phyloP scores from a whole-genome alignment of 2,329 filamentous ascomycete genomes.

The Alternaria sp. region DNA sequence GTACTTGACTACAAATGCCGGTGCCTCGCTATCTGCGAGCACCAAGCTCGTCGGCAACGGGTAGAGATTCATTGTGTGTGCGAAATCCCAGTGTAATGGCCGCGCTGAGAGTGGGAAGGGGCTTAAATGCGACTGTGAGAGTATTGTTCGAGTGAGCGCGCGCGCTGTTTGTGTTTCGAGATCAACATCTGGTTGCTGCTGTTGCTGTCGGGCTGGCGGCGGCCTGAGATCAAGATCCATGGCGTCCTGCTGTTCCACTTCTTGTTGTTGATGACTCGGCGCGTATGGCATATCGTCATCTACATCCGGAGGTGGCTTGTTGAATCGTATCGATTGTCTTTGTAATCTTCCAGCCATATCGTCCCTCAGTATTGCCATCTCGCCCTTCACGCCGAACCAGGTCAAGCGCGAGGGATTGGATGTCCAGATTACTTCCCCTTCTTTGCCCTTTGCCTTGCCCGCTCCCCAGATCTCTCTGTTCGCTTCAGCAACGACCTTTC shows the following conservation, averaged over 20 bases:
- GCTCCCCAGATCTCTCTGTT: slow-evolving; percentile 71
- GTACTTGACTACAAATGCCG: slow-evolving; percentile 87
- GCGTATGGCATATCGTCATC: slow-evolving; percentile 39
- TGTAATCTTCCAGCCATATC: slow-evolving; percentile 83
- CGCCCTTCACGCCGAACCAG: slow-evolving; percentile 87
- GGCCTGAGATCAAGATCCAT: slow-evolving; percentile 59
- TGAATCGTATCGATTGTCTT: slow-evolving; percentile 77
- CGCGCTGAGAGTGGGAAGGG: slow-evolving; percentile 84
- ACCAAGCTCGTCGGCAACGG: slow-evolving; percentile 86
- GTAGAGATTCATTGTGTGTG: slow-evolving; percentile 79
- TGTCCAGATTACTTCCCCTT: slow-evolving; percentile 84
- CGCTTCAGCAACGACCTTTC: slow-evolving; percentile 79
- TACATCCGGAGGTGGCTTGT: slow-evolving; percentile 55
- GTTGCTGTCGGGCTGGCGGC: slow-evolving; percentile 14
- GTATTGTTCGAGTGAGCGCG: slow-evolving; percentile 86
- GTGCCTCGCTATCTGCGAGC: slow-evolving; percentile 81
- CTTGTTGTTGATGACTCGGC: slow-evolving; percentile 17
- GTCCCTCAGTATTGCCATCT: slow-evolving; percentile 87
- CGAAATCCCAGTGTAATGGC: slow-evolving; percentile 91
- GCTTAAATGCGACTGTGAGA: slow-evolving; percentile 88
- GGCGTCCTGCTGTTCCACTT: slow-evolving; percentile 27
- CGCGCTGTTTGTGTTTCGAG: slow-evolving; percentile 64
- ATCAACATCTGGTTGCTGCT: slow-evolving; percentile 33
- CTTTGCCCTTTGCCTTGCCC: slow-evolving; percentile 54
- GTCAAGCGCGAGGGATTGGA: slow-evolving; percentile 84